Percentiles rank a stretch among this genome's conserved stretches.
Evolutionary conservation across 305 asterid species (phyloP).

Genomic region (Solanum hybrid): DNA sequence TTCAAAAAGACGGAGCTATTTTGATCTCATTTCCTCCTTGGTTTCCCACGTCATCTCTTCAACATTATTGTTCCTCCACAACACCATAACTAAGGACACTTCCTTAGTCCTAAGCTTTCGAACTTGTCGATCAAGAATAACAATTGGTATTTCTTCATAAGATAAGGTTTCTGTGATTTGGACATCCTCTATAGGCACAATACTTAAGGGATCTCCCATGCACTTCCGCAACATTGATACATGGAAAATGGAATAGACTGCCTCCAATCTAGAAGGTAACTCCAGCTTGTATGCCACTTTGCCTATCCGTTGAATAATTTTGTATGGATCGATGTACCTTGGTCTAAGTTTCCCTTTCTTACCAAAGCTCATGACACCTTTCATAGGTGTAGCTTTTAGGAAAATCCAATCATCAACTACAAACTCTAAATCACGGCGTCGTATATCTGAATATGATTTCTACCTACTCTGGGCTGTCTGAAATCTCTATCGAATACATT

Average conservation of each 20-base stretch:
- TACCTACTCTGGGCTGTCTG: not conserved
- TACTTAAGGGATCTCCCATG: not conserved
- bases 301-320: not conserved
- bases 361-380: not conserved
- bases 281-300: not conserved
- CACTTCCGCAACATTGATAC: not conserved
- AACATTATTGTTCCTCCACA: not conserved
- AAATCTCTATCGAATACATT: not conserved
- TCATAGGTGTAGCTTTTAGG: not conserved
- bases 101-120: not conserved
- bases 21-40: not conserved
- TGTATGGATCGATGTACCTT: not conserved
- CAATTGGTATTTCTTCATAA: not conserved
- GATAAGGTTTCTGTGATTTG: not conserved
- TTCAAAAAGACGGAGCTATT: not conserved
- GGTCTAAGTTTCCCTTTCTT: not conserved
- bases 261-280: not conserved
- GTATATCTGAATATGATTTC: not conserved
- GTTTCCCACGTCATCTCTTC: not conserved
- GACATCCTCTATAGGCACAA: not conserved
- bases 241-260: not conserved
- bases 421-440: not conserved
- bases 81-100: not conserved
- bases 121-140: not conserved
- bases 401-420: not conserved